Conservation (phyloP, 2,329 filamentous ascomycete genomes). For the Corinectria fuckeliana region DNA sequence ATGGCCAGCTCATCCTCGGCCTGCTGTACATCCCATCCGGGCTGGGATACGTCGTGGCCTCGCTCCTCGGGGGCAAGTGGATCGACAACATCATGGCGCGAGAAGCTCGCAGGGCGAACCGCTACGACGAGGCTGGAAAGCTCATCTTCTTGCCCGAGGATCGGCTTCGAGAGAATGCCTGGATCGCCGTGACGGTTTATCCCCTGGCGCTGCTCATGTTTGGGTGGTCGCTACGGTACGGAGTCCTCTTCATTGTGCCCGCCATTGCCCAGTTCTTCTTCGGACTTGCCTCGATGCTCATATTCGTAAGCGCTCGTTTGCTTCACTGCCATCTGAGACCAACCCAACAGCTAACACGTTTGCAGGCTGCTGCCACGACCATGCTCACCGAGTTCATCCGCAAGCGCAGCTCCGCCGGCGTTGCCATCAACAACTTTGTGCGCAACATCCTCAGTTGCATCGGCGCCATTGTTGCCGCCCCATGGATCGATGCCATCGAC, state of each 20-base stretch:
- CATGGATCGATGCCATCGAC: slow-evolving; percentile 73
- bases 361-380: slow-evolving; percentile 68
- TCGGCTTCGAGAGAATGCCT: slow-evolving; percentile 82
- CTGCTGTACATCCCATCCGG: slow-evolving; percentile 79
- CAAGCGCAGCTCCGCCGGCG: slow-evolving; percentile 70
- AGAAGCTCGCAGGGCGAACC: slow-evolving; percentile 72
- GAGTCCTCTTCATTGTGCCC: slow-evolving; percentile 68
- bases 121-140: slow-evolving; percentile 71
- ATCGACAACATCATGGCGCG: slow-evolving; percentile 82
- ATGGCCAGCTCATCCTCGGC: slow-evolving; percentile 71
- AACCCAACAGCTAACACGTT: slow-evolving; percentile 14
- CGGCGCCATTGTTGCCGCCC: slow-evolving; percentile 72
- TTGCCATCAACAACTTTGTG: slow-evolving; percentile 83
- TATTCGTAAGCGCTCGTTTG: slow-evolving; percentile 62
- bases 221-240: slow-evolving; percentile 75
- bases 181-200: slow-evolving; percentile 74
- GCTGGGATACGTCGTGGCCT: slow-evolving; percentile 73
- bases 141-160: slow-evolving; percentile 78
- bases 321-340: background rate
- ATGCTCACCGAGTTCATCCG: slow-evolving; percentile 89
- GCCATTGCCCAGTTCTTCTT: slow-evolving; percentile 75
- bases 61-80: slow-evolving; percentile 76
- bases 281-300: slow-evolving; percentile 78
- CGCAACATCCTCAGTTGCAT: slow-evolving; percentile 80
- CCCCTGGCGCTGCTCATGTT: slow-evolving; percentile 76